Base-by-base conservation (phyloP, 495 filamentous ascomycete species). In the Penicillium silybi region DNA sequence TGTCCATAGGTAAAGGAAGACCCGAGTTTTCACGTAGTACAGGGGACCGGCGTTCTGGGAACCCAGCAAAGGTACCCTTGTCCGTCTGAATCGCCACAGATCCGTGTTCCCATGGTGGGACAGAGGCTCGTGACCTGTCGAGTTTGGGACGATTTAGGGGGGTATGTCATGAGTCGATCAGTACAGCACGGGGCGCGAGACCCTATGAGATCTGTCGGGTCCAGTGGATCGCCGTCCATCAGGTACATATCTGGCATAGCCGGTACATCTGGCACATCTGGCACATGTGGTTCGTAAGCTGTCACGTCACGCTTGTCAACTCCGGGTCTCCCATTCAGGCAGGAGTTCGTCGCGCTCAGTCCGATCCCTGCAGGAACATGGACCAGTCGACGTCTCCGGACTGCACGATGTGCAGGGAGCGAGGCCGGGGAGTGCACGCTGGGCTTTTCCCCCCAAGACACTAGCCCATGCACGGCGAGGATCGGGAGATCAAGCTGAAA, bases 21-120 rank as follows among this genome's bases (percentile, higher is more conserved):
- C 29, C 29, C 2, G 1, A 13, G 11, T 32, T 32, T 32, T 32
- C 26, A 44, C 29, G 16, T 43, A 20, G 43, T 3, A 34, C 8
- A 17, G 8, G 9, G 41, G 6, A 48, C 41, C 25, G 46, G 38
- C 7, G 10, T 11, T 22, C 27, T 42, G 49, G 44, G 49, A 26
- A 43, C 40, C 49, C 52, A 38, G 40, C 20, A 45, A 44, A 17
- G 37, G 4, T 17, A 39, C 54, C 59, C 52, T 48, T 55, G 47
- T 27, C 45, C 54, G 59, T 55, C 57, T 38, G 50, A 61, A 63
- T 63, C 48, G 53, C 42, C 45, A 58, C 48, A 54, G 50, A 63
- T 53, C 53, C 61, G 8, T 11, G 10, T 26, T n/a, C 7, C 13
- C 29, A 19, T 34, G 20, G 44, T 46, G 29, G 38, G 22, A 46